Conservation (phyloP, 2,329 filamentous ascomycete species). For the Botrytis fragariae region DNA sequence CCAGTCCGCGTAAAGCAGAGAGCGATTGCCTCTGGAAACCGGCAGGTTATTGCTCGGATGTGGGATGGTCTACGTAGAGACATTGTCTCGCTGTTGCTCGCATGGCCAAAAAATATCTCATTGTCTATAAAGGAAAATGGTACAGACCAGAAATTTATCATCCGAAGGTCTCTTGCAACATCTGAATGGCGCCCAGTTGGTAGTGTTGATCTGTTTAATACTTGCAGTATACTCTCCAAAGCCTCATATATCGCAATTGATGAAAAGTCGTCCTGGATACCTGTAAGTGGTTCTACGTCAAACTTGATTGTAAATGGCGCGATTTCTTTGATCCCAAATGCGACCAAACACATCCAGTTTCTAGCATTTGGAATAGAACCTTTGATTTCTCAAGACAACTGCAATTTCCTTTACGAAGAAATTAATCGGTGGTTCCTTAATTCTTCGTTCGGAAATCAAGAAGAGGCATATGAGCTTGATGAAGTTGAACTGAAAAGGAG, state of each 20-base stretch:
- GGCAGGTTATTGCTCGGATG: slow-evolving; percentile 53
- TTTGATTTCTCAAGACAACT: slow-evolving; percentile 52
- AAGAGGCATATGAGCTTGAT: slow-evolving; percentile 43
- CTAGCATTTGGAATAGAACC: slow-evolving; percentile 74
- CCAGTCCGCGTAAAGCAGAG: slow-evolving; percentile 86
- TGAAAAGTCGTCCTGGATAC: slow-evolving; percentile 62
- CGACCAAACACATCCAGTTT: slow-evolving; percentile 74
- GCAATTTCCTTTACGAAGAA: slow-evolving; percentile 70
- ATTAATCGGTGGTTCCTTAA: slow-evolving; percentile 73
- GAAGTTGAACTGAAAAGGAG: slow-evolving; percentile 41
- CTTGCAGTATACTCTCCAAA: slow-evolving; percentile 61
- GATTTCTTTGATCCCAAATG: slow-evolving; percentile 67
- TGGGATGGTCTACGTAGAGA: slow-evolving; percentile 50
- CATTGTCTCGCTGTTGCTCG: slow-evolving; percentile 64
- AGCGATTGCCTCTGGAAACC: slow-evolving; percentile 51
- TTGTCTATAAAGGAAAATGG: slow-evolving; percentile 56
- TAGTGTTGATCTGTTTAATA: slow-evolving; percentile 30
- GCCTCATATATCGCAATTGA: slow-evolving; percentile 58
- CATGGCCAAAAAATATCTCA: slow-evolving; percentile 58
- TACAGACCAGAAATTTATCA: slow-evolving; percentile 26
- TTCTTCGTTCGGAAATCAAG: slow-evolving; percentile 71
- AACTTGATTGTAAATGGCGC: slow-evolving; percentile 64
- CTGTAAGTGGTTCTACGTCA: slow-evolving; percentile 63
- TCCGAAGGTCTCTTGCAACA: slow-evolving; percentile 27
- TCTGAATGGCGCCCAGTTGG: not conserved